phyloP scores from a whole-genome alignment of 129 eudicot genomes.

The Scalesia atractyloides region DNA sequence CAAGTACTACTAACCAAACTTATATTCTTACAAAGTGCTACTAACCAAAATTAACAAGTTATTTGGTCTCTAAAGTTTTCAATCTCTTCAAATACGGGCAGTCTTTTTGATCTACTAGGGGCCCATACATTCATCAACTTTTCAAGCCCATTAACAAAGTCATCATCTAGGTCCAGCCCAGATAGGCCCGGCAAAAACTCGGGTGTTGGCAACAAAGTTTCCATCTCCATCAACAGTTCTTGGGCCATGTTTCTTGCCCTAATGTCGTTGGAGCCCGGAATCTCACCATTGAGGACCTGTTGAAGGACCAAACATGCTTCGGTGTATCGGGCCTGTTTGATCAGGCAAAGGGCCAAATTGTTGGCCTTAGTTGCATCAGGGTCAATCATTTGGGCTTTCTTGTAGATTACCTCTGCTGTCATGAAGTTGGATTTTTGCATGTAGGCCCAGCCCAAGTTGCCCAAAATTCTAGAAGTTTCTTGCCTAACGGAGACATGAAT shows the following conservation, averaged over 20 bases:
- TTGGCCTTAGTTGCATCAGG: conserved; percentile 90
- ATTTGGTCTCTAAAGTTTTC: conserved; percentile 73
- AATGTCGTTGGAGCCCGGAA: conserved; percentile 65
- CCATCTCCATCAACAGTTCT: conserved; percentile 58
- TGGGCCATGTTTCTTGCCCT: conserved; percentile 50
- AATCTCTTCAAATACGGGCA: conserved; percentile 92
- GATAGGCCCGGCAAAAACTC: conserved; percentile 32
- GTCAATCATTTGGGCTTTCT: conserved; percentile 95
- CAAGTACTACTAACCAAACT: neutral
- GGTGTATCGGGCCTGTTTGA: conserved; percentile 70
- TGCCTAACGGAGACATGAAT: conserved; percentile 88
- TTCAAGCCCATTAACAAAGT: conserved; percentile 74
- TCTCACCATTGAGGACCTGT: conserved; percentile 43
- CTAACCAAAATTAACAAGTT: conserved; percentile 53
- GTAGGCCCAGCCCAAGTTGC: conserved; percentile 98
- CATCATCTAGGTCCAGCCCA: conserved; percentile 65
- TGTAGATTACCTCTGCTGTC: conserved; percentile 88
- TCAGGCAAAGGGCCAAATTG: conserved; percentile 70
- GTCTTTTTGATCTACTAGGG: conserved; percentile 69
- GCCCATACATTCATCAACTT: conserved; percentile 63
- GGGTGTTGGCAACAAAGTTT: conserved; percentile 34
- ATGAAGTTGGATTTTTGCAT: conserved; percentile 80
- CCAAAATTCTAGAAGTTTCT: conserved; percentile 87
- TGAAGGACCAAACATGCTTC: conserved; percentile 74
- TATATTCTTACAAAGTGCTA: conserved; percentile 14